Conservation (phyloP, 139 green algal species). For the Picochlorum sp. region DNA sequence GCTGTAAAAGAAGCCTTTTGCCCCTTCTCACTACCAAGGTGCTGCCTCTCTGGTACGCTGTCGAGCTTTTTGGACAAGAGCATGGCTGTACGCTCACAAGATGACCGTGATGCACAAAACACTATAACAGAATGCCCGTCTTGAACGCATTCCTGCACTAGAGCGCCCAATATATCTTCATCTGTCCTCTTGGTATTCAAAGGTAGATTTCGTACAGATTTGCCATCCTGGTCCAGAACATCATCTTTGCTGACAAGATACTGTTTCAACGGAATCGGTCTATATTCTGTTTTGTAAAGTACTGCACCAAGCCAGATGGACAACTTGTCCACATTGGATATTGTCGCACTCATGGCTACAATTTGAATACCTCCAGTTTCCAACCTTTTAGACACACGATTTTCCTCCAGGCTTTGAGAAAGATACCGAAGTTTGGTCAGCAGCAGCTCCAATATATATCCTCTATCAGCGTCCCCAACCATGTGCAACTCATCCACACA, state of each 20-base stretch:
- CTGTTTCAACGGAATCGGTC: conserved; percentile 72
- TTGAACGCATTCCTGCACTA: conserved; percentile 53
- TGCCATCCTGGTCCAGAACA: conserved; percentile 27
- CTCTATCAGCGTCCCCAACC: conserved; percentile 65
- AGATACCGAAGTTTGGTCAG: conserved; percentile 88
- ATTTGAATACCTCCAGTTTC: conserved; percentile 56
- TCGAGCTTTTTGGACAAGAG: conserved; percentile 13
- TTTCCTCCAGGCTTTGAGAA: background rate
- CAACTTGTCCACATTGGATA: conserved; percentile 73
- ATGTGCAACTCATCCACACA: conserved; percentile 72
- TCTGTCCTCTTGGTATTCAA: conserved; percentile 20
- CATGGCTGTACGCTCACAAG: conserved; percentile 24
- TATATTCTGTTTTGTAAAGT: conserved; percentile 51
- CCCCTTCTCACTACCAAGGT: background rate
- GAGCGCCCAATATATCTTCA: conserved; percentile 40
- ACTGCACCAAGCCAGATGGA: conserved; percentile 71
- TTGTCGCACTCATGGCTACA: conserved; percentile 92
- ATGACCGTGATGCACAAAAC: conserved; percentile 68
- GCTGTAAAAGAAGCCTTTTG: too few species aligned
- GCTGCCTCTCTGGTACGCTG: conserved; percentile 29
- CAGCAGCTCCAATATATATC: conserved; percentile 92
- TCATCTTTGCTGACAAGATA: conserved; percentile 48
- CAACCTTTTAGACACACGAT: too few species aligned
- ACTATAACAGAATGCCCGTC: conserved; percentile 69
- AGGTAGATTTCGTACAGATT: conserved; percentile 31